Conservation (phyloP, 371 early-diverging fungal species). For the Saksenaea vasiformis region DNA sequence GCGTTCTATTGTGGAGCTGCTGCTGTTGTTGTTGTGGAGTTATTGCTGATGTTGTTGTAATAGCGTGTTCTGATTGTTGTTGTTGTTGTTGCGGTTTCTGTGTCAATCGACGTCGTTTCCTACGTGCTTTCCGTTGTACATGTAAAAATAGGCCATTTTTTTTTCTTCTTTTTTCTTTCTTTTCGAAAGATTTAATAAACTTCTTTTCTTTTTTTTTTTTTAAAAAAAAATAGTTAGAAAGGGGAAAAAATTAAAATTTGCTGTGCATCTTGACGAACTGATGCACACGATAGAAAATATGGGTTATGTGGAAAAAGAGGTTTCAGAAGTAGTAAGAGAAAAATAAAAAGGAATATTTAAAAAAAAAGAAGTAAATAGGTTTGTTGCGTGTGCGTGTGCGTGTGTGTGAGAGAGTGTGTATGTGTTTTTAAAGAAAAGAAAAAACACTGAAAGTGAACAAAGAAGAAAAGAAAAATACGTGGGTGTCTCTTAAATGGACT, state of each 20-base stretch:
- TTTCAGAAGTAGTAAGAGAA: constrained; percentile 15
- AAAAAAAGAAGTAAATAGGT: too few species aligned
- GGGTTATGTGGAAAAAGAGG: constrained; percentile 5
- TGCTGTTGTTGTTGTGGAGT: constrained; percentile 4
- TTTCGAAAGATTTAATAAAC: background rate
- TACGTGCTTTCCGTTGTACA: constrained; percentile 38
- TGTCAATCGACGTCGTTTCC: constrained; percentile 39
- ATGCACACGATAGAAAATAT: constrained; percentile 24
- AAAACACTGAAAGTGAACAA: too few species aligned
- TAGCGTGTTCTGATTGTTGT: constrained; percentile 7
- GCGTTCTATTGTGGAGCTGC: background rate
- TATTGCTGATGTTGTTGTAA: constrained; percentile 5
- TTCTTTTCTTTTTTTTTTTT: constrained; percentile 11
- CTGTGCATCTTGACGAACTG: constrained; percentile 27
- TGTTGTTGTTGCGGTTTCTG: constrained; percentile 17
- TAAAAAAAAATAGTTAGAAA: constrained; percentile 13
- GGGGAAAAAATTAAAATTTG: constrained; percentile 20
- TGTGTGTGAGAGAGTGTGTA: too few species aligned
- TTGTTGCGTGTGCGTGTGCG: background rate
- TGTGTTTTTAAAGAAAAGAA: background rate
- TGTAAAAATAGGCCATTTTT: constrained; percentile 35
- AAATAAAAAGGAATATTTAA: constrained; percentile 3
- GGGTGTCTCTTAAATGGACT: too few species aligned
- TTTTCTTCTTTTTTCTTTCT: background rate
- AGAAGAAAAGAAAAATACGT: too few species aligned